phyloP scores from a whole-genome alignment of 495 filamentous ascomycete genomes.

The Bryoglossum gracile region DNA sequence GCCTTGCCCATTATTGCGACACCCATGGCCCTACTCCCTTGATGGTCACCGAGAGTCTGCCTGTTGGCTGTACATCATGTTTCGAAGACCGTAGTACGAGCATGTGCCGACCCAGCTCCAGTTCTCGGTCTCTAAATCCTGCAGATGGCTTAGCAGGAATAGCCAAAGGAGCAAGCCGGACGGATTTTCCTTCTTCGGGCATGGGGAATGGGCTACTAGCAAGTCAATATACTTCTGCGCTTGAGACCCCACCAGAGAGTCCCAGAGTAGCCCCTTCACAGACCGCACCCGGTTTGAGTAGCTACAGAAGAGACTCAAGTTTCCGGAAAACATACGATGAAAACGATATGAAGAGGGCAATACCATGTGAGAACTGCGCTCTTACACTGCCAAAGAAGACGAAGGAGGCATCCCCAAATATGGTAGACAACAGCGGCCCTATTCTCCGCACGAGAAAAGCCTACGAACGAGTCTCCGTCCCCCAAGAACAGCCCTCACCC shows the following conservation, averaged over 20 bases:
- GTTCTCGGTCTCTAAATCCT: conserved; percentile 16
- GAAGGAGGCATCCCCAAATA: conserved; percentile 27
- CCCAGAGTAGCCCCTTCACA: conserved; percentile 35
- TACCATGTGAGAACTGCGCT: conserved; percentile 54
- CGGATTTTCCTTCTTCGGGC: conserved; percentile 21
- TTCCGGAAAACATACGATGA: conserved; percentile 51
- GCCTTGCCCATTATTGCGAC: conserved; percentile 94
- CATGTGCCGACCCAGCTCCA: conserved; percentile 18
- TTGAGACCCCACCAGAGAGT: conserved; percentile 58
- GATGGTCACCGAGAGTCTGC: conserved; percentile 85
- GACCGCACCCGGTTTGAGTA: conserved; percentile 22
- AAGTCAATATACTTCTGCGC: background rate
- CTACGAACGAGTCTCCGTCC: conserved; percentile 16
- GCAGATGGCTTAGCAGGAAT: conserved; percentile 4
- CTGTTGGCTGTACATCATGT: conserved; percentile 71
- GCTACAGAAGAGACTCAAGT: conserved; percentile 39
- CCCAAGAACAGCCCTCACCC: conserved; percentile 12
- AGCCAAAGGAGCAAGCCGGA: conserved; percentile 7
- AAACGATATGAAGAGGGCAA: conserved; percentile 43
- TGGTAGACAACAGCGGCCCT: conserved; percentile 19
- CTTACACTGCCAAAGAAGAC: conserved; percentile 48
- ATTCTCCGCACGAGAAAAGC: conserved; percentile 25
- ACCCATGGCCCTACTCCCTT: conserved; percentile 91
- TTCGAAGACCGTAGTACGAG: conserved; percentile 37
- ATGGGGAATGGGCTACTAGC: conserved; percentile 18